Conservation (phyloP, 2,329 filamentous ascomycete species). For the Diaporthe sp. region DNA sequence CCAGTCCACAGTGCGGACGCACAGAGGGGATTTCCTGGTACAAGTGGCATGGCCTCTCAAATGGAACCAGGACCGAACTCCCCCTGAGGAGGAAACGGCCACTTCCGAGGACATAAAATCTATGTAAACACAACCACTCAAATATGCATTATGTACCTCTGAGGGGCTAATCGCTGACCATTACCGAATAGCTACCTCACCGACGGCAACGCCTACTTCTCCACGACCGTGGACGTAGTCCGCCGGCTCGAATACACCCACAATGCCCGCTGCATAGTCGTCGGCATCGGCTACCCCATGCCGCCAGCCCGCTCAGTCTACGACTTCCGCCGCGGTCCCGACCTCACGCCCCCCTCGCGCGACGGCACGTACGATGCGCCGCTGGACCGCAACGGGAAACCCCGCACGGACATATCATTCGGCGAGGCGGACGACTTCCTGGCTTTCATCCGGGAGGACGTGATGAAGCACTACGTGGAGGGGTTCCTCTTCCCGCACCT, state of each 20-base stretch:
- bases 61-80: conserved; percentile 12
- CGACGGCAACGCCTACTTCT: conserved; percentile 20
- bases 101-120: not conserved
- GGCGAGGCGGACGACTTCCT: conserved; percentile 19
- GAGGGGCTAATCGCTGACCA: not conserved
- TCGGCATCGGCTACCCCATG: conserved; percentile 20
- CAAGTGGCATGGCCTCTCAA: conserved; percentile 26
- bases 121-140: not conserved
- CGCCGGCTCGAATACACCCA: conserved; percentile 23
- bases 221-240: conserved; percentile 6
- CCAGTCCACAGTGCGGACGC: conserved; percentile 9
- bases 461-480: conserved; percentile 4
- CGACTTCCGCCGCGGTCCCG: conserved; percentile 18
- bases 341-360: conserved; percentile 18
- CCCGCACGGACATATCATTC: conserved; percentile 7
- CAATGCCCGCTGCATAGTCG: conserved; percentile 12
- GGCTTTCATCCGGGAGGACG: conserved; percentile 5
- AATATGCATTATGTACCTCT: not conserved
- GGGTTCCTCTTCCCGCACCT: conserved; percentile 7
- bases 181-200: conserved; percentile 8
- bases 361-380: conserved; percentile 21
- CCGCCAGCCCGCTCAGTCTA: not conserved
- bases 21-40: conserved; percentile 17
- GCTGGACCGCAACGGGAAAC: conserved; percentile 12
- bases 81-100: not conserved